Conservation (phyloP, 129 eudicot species). For the Calendula officinalis region DNA sequence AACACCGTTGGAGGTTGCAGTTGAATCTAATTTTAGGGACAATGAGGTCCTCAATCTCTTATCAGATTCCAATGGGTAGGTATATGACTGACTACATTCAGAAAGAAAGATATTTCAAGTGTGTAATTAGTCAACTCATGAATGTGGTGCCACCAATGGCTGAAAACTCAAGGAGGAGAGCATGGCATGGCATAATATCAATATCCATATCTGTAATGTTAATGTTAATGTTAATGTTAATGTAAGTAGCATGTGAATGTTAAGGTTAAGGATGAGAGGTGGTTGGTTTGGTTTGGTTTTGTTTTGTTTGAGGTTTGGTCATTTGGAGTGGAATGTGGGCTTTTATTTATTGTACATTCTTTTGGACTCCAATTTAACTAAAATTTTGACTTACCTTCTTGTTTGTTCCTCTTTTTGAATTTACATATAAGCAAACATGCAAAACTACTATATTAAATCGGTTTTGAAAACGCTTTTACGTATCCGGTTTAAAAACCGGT, state of each 20-base stretch:
- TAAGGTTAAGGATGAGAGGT: slow-evolving; percentile 13
- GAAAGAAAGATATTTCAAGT: slow-evolving; percentile 9
- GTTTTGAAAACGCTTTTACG: too few relatives aligned
- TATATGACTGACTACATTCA: background rate
- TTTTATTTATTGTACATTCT: slow-evolving; percentile 23
- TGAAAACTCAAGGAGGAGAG: background rate
- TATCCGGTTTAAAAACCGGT: too few relatives aligned
- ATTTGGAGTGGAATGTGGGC: slow-evolving; percentile 11
- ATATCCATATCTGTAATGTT: slow-evolving; percentile 12
- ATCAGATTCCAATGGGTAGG: slow-evolving; percentile 49
- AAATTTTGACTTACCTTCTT: slow-evolving; percentile 24
- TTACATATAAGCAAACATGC: background rate
- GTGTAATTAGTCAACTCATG: slow-evolving; percentile 17
- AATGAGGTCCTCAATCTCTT: slow-evolving; percentile 57
- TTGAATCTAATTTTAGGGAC: slow-evolving; percentile 67
- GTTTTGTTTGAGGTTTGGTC: slow-evolving; percentile 23
- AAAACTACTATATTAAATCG: too few relatives aligned
- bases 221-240: background rate
- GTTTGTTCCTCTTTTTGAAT: background rate
- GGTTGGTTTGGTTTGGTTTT: slow-evolving; percentile 26
- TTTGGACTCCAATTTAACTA: slow-evolving; percentile 25
- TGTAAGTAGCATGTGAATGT: slow-evolving; percentile 25
- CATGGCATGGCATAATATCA: slow-evolving; percentile 14
- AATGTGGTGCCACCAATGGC: background rate
- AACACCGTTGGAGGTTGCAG: slow-evolving; percentile 63